phyloP scores from a whole-genome alignment of 768 basidiomycete species.

The Multifurca ochricompacta region DNA sequence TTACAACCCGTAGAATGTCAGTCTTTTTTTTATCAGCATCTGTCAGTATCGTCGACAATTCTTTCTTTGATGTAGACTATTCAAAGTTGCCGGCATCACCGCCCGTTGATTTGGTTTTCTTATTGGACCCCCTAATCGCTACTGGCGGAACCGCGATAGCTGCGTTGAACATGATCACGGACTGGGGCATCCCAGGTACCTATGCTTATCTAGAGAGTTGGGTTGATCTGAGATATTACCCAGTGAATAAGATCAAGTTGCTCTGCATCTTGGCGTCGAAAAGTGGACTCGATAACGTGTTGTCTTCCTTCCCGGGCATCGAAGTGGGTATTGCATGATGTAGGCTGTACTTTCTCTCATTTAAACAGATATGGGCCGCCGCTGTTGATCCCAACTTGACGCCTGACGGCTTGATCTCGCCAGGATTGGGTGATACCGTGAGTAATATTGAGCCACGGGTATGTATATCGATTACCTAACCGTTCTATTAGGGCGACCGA shows the following conservation, averaged over 20 bases:
- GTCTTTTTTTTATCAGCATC: slow-evolving; percentile 20
- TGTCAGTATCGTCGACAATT: neutral
- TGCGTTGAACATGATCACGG: slow-evolving; percentile 76
- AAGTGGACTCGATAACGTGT: slow-evolving; percentile 62
- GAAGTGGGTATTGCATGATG: slow-evolving; percentile 43
- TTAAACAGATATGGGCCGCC: slow-evolving; percentile 72
- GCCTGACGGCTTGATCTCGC: slow-evolving; percentile 69
- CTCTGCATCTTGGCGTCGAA: slow-evolving; percentile 75
- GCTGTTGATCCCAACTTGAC: slow-evolving; percentile 73
- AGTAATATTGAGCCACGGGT: slow-evolving; percentile 26
- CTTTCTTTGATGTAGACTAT: slow-evolving; percentile 50
- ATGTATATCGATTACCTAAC: neutral
- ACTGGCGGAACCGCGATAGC: slow-evolving; percentile 91
- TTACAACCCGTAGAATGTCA: slow-evolving; percentile 88
- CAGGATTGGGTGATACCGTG: slow-evolving; percentile 87
- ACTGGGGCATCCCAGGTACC: slow-evolving; percentile 73
- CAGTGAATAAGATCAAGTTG: slow-evolving; percentile 69
- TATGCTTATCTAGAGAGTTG: neutral
- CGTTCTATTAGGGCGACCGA: slow-evolving; percentile 60
- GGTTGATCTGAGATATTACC: neutral
- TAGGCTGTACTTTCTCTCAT: neutral
- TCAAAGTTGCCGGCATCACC: slow-evolving; percentile 77
- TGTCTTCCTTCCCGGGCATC: slow-evolving; percentile 61
- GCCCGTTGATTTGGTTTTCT: slow-evolving; percentile 74
- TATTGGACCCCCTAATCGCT: slow-evolving; percentile 89